Conservation (phyloP, 2,329 filamentous ascomycete genomes). For the Ceratocystiopsis sp. region DNA sequence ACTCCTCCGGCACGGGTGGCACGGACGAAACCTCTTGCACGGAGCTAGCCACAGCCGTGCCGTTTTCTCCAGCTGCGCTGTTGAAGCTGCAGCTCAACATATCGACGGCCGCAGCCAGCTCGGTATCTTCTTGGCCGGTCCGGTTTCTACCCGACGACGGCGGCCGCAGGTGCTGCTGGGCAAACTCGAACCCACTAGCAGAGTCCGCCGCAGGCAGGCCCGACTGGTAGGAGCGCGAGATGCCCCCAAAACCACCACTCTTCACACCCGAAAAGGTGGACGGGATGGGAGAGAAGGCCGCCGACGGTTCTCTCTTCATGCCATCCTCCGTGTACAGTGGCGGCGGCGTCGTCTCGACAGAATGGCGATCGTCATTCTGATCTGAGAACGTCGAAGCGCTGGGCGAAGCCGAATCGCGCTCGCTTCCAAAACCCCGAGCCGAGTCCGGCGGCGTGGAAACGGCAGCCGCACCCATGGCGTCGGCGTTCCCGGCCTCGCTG, state of each 20-base stretch:
- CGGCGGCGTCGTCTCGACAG: constrained; percentile 81
- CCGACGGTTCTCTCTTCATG: constrained; percentile 17
- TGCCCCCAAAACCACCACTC: too few species aligned
- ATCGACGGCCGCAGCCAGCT: constrained; percentile 79
- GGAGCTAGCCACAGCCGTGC: constrained; percentile 28
- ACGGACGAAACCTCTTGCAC: constrained; percentile 60
- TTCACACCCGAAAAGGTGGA: background rate
- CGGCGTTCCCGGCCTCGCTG: constrained; percentile 10
- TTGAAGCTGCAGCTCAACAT: constrained; percentile 82
- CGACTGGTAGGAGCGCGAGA: constrained; percentile 60
- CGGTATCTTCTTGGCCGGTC: constrained; percentile 67
- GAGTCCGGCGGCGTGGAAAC: constrained; percentile 41
- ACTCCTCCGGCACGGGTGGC: constrained; percentile 69
- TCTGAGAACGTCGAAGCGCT: constrained; percentile 69
- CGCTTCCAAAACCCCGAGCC: constrained; percentile 54
- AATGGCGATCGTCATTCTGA: constrained; percentile 61
- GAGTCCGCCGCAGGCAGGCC: constrained; percentile 17
- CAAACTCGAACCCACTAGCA: background rate
- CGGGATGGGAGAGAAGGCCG: constrained; percentile 22
- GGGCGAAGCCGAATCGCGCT: constrained; percentile 68
- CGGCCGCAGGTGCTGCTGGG: constrained; percentile 42
- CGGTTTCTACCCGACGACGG: constrained; percentile 61
- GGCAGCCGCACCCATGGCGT: background rate
- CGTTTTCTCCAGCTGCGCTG: constrained; percentile 47
- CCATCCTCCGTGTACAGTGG: constrained; percentile 46